Evolutionary conservation across 2,329 filamentous ascomycete species (phyloP), one percentile per base, ranked within the genome.

Genomic region (Furcasterigmium sp.): DNA sequence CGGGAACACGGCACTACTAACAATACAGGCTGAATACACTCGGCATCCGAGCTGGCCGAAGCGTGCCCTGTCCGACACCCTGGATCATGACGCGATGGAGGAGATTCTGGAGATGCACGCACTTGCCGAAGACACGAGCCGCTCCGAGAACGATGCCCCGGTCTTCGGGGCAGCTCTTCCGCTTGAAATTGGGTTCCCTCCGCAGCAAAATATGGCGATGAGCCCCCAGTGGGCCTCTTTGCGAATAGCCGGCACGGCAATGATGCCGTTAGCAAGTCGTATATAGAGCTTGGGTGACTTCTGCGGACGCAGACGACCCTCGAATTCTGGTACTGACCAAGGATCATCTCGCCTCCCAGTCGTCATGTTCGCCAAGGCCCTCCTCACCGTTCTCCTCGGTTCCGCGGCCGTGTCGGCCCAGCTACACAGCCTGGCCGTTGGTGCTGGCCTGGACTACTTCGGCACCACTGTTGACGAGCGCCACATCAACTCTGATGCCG

Each of bases 351-450:
- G 30, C 30, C 30, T 34, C 9, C 5, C 30, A 34, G 14, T 21
- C 36, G 44, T 15, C 37, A 49, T 49, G 47, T 46, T 46, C 30
- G 43, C 42, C 45, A 49, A 49, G 43, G 39, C 42, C n/a, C 29
- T 49, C 20, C 34, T 49, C 21, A 30, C 39, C 25, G 25, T 37
- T n/a, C 8, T 46, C 6, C 35, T 49, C 29, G 46, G 47, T 43
- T 43, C 48, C 14, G 37, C 41, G 26, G 46, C 43, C 39, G 39
- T 25, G 10, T 35, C n/a, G 2, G 49, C 45, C 10, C 45, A 50
- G 23, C 46, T 49, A 9, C 20, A 47, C 10, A 42, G 39, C 11
- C 37, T 42, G 14, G 32, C 37, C 3, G 21, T 41, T 4, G 17
- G 38, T 3, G 48, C 48, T 18, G 48, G 48, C 15, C 36, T 47